Evolutionary conservation across 2,329 filamentous ascomycete species (phyloP), one percentile per base, ranked within the genome.

Genomic region (Ampelomyces quisqualis): DNA sequence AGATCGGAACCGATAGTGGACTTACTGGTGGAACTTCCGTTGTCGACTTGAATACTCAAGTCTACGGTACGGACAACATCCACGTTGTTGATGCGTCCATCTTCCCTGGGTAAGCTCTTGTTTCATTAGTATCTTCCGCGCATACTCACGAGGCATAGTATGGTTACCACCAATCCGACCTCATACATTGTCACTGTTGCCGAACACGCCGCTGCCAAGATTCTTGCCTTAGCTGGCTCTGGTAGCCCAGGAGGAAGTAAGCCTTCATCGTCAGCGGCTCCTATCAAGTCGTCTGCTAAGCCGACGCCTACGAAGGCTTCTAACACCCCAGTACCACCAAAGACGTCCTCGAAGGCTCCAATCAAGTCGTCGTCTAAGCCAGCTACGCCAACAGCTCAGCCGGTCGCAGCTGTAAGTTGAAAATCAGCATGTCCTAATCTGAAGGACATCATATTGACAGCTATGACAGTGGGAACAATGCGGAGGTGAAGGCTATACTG

Each of bases 41-140:
- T 6, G 70, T 78, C 1, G 75, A 78, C 45, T 67, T 71, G 21
- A 73, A 73, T 58, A 73, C 76, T 36, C 68, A 75, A 32, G 76
- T 78, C 3, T 62, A 76, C 57, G 67, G 67, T n/a, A 73, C 73
- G 2, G 47, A 65, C 21, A 73, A 73, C 34, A 68, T 75, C 15
- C 64, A 71, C 42, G 73, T 75, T 3, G 73, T 75, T 5, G 73
- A 75, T 45, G 72, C 70, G 2, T 73, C 70, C 0, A 67, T 75
- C 23, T 75, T 73, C 51, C 73, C 72, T 37, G 66, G 62, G 62
- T 66, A 60, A 55, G 27, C 14, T 26, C n/a, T 17, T 17, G 18
- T 23, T 21, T 8, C 14, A 17, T 3, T 5, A n/a, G n/a, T 9
- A 22, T 31, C 19, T n/a, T 20, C 8, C 7, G 3, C n/a, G 1